Evolutionary conservation across 1,139 yeast species (phyloP).

Genomic region (Kodamaea plutei): DNA sequence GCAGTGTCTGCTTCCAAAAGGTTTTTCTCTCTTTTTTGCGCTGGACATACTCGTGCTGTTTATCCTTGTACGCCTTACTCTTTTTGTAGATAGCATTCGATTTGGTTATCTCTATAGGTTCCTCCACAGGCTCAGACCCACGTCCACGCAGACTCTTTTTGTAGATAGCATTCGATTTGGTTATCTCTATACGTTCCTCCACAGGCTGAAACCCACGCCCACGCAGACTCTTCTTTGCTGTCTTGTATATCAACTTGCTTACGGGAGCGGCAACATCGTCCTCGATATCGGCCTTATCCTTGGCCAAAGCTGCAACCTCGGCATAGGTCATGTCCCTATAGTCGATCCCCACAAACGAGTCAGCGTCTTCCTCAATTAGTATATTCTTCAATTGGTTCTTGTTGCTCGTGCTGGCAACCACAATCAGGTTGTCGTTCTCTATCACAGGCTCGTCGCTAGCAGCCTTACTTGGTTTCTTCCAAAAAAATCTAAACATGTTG

Average conservation of each 20-base stretch:
- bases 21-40: conserved; percentile 9
- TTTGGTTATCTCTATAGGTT: conserved; percentile 7
- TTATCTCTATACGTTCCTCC: conserved; percentile 4
- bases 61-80: conserved; percentile 12
- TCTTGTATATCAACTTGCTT: not conserved
- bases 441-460: not conserved
- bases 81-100: conserved; percentile 12
- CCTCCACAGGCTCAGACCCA: conserved; percentile 3
- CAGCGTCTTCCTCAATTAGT: conserved; percentile 27
- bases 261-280: not conserved
- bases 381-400: conserved; percentile 27
- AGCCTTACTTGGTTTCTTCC: conserved; percentile 6
- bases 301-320: conserved; percentile 37
- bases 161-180: conserved; percentile 13
- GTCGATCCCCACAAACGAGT: conserved; percentile 37
- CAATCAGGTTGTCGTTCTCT: conserved; percentile 24
- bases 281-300: conserved; percentile 11
- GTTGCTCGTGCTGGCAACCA: conserved; percentile 25
- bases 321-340: conserved; percentile 39
- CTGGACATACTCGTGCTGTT: conserved; percentile 12
- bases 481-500: conserved; percentile 20
- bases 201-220: conserved; percentile 1
- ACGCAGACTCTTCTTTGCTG: conserved; percentile 6
- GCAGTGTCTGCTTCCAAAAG: conserved; percentile 7
- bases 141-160: conserved; percentile 7